phyloP scores from a whole-genome alignment of 176 grass and related monocot species.

The Oryza meyeriana region DNA sequence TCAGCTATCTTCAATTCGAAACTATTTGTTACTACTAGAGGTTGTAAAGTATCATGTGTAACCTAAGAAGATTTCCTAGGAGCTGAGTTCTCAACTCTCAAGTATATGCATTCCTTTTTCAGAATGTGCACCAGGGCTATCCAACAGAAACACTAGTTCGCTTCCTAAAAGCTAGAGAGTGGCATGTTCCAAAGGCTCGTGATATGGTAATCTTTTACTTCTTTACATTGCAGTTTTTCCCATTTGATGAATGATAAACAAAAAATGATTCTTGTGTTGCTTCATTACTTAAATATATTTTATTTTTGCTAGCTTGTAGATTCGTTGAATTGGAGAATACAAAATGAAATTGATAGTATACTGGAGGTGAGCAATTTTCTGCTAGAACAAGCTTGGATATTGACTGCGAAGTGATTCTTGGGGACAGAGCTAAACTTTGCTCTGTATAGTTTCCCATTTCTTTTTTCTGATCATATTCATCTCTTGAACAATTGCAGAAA shows the following conservation, averaged over 20 bases:
- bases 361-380: conserved; percentile 55
- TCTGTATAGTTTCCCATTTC: neutral
- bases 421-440: neutral
- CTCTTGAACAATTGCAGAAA: conserved; percentile 55
- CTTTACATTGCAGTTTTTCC: neutral
- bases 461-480: conserved; percentile 14
- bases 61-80: neutral
- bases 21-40: neutral
- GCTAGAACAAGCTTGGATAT: neutral
- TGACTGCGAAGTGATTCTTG: neutral
- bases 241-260: conserved; percentile 12
- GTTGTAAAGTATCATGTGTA: conserved; percentile 10
- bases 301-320: conserved; percentile 64
- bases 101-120: conserved; percentile 19
- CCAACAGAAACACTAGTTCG: conserved; percentile 57
- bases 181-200: conserved; percentile 58
- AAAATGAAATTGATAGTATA: conserved; percentile 80
- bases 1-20: neutral
- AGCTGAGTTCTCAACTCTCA: conserved; percentile 6
- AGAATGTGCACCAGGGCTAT: conserved; percentile 74
- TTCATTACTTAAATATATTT: conserved; percentile 21
- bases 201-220: conserved; percentile 53
- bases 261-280: conserved; percentile 18
- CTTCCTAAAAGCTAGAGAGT: conserved; percentile 85
- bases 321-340: conserved; percentile 92